Conservation (phyloP, 257 asterid genomes). For the Fraxinus anomala region DNA sequence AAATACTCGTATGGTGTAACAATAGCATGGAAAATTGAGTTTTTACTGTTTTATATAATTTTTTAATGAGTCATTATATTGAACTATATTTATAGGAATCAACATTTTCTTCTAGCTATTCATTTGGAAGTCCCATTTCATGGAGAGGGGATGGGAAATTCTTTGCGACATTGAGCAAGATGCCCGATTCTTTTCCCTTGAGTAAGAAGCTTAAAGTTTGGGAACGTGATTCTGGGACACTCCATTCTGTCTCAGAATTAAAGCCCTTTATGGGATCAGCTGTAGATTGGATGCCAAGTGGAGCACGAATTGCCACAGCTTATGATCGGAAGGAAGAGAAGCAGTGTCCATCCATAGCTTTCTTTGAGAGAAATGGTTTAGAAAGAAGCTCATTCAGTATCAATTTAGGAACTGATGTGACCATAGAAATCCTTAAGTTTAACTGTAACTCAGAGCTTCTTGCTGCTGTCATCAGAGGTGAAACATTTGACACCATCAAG, state of each 20-base stretch:
- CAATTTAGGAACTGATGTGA: conserved; percentile 51
- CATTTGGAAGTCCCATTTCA: conserved; percentile 57
- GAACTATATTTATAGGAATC: conserved; percentile 54
- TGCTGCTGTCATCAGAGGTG: conserved; percentile 75
- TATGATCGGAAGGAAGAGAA: conserved; percentile 56
- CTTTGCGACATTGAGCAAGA: conserved; percentile 73
- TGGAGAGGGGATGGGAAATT: conserved; percentile 97
- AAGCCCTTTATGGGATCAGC: conserved; percentile 71
- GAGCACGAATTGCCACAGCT: conserved; percentile 79
- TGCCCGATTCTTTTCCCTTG: conserved; percentile 47
- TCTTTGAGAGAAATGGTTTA: conserved; percentile 88
- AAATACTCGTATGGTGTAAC: not conserved
- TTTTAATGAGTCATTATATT: conserved; percentile 15
- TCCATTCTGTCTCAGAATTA: conserved; percentile 80
- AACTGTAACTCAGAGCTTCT: conserved; percentile 90
- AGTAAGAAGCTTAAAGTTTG: conserved; percentile 81
- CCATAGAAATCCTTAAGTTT: conserved; percentile 73
- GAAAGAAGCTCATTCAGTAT: conserved; percentile 84
- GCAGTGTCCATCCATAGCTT: conserved; percentile 64
- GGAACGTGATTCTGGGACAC: conserved; percentile 89
- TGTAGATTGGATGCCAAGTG: conserved; percentile 83
- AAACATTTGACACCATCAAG: conserved; percentile 65
- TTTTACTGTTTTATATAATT: conserved; percentile 9
- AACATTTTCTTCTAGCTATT: conserved; percentile 45
- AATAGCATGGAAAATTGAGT: conserved; percentile 7